Conservation (phyloP, 352 stramenopile species). For the Halophytophthora batemanensis region DNA sequence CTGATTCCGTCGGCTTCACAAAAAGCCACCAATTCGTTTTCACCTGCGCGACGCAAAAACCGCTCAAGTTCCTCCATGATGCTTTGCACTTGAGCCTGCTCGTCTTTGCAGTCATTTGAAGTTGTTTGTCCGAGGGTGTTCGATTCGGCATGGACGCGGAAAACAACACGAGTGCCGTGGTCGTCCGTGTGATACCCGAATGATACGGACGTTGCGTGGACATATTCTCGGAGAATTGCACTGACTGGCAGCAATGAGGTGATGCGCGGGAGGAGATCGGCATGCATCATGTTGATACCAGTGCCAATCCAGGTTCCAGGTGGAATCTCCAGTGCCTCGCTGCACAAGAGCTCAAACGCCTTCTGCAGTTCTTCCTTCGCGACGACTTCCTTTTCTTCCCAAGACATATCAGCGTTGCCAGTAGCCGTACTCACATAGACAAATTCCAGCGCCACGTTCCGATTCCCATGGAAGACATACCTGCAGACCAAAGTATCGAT, state of each 20-base stretch:
- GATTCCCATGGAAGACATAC: constrained; percentile 15
- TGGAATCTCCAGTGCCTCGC: background rate
- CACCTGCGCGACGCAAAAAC: constrained; percentile 10
- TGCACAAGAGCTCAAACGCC: constrained; percentile 12
- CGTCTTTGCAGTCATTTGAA: constrained; percentile 1
- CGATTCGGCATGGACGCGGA: constrained; percentile 11
- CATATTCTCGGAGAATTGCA: constrained; percentile 9
- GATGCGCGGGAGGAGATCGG: constrained; percentile 18
- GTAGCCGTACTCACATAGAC: constrained; percentile 12
- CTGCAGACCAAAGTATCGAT: constrained; percentile 2
- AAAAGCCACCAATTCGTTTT: constrained; percentile 15
- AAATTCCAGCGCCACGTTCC: constrained; percentile 16
- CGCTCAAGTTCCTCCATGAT: constrained; percentile 4
- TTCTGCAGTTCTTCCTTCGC: constrained; percentile 10
- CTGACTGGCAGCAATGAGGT: constrained; percentile 9
- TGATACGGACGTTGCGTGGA: constrained; percentile 11
- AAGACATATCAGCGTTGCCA: constrained; percentile 1
- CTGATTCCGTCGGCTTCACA: constrained; percentile 14
- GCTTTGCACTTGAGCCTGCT: constrained; percentile 6
- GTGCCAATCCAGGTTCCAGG: constrained; percentile 11
- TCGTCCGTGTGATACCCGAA: constrained; percentile 14
- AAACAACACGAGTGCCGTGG: constrained; percentile 10
- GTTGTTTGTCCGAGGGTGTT: background rate
- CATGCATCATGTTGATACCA: constrained; percentile 18
- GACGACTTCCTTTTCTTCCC: constrained; percentile 12